A percentile compares a stretch with the other conserved stretches of the same genome.
phyloP scores from a whole-genome alignment of 352 stramenopile genomes.

The Phytophthora sp. region DNA sequence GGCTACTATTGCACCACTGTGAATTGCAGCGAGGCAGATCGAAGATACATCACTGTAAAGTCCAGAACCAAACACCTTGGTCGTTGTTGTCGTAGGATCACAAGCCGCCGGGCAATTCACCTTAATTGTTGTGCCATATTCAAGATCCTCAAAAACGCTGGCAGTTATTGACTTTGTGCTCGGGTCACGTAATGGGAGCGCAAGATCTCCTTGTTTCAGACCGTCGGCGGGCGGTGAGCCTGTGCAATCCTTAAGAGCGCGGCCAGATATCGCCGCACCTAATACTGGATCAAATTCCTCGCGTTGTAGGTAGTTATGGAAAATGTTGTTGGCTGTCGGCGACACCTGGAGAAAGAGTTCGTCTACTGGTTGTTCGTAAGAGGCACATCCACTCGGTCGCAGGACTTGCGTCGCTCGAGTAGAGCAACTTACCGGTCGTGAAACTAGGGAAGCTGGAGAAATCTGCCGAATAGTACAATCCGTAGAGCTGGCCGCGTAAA shows the following conservation, averaged over 20 bases:
- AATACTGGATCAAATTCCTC: constrained; percentile 46
- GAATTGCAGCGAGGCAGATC: constrained; percentile 92
- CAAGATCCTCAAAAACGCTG: constrained; percentile 81
- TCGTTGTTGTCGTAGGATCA: constrained; percentile 1
- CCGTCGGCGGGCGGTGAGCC: constrained; percentile 87
- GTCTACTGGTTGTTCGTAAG: constrained; percentile 93
- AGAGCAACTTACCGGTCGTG: constrained; percentile 71
- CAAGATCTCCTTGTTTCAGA: constrained; percentile 74
- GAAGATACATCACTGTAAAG: constrained; percentile 91
- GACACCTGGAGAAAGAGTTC: constrained; percentile 83
- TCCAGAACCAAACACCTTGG: constrained; percentile 61
- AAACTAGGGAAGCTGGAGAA: constrained; percentile 70
- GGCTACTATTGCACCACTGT: constrained; percentile 76
- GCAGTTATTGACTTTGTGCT: constrained; percentile 22
- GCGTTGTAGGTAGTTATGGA: constrained; percentile 91
- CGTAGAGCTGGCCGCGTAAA: constrained; percentile 92
- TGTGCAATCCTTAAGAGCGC: constrained; percentile 92
- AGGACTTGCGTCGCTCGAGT: constrained; percentile 87
- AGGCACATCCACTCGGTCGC: constrained; percentile 93
- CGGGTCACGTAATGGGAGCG: constrained; percentile 40
- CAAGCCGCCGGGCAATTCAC: constrained; percentile 79
- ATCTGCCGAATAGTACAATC: constrained; percentile 91
- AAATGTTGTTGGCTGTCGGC: constrained; percentile 88
- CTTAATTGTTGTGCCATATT: constrained; percentile 90
- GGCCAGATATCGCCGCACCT: constrained; percentile 53